phyloP scores from a whole-genome alignment of 2,329 filamentous ascomycete genomes.

The Penicillium brevicompactum region DNA sequence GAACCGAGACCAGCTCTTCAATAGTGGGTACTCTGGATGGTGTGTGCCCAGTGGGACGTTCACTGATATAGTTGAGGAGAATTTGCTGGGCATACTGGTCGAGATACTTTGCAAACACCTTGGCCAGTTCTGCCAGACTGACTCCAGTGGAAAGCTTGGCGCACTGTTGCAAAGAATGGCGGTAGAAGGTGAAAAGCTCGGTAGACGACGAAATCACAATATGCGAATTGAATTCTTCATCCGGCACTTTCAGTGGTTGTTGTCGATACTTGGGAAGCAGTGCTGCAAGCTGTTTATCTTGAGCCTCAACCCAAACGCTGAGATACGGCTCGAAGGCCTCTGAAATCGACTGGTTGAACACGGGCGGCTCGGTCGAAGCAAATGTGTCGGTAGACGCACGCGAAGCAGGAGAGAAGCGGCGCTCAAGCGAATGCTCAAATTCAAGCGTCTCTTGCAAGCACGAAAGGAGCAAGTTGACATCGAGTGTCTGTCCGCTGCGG shows the following conservation, averaged over 20 bases:
- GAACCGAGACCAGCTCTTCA: constrained; percentile 79
- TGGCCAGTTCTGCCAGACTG: constrained; percentile 79
- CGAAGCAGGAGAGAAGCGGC: constrained; percentile 71
- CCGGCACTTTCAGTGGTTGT: constrained; percentile 75
- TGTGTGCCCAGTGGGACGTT: constrained; percentile 57
- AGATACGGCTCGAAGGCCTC: constrained; percentile 97
- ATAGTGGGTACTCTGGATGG: constrained; percentile 56
- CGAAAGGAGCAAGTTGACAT: constrained; percentile 84
- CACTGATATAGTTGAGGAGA: constrained; percentile 70
- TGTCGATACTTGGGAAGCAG: constrained; percentile 87
- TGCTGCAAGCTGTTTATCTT: constrained; percentile 80
- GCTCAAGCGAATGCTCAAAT: constrained; percentile 90
- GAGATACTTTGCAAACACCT: constrained; percentile 85
- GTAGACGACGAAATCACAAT: constrained; percentile 92
- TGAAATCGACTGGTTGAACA: constrained; percentile 88
- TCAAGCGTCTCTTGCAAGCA: constrained; percentile 95
- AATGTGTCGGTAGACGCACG: constrained; percentile 87
- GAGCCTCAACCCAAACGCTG: constrained; percentile 94
- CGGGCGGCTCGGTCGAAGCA: constrained; percentile 73
- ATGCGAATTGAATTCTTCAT: constrained; percentile 90
- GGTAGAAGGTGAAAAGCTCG: constrained; percentile 96
- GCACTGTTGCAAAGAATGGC: constrained; percentile 88
- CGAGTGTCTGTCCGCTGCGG: constrained; percentile 76
- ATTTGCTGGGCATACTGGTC: constrained; percentile 96
- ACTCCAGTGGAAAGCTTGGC: constrained; percentile 93